Evolutionary conservation across 2,329 filamentous ascomycete genomes (phyloP).

Genomic region (Cryphonectria parasitica): DNA sequence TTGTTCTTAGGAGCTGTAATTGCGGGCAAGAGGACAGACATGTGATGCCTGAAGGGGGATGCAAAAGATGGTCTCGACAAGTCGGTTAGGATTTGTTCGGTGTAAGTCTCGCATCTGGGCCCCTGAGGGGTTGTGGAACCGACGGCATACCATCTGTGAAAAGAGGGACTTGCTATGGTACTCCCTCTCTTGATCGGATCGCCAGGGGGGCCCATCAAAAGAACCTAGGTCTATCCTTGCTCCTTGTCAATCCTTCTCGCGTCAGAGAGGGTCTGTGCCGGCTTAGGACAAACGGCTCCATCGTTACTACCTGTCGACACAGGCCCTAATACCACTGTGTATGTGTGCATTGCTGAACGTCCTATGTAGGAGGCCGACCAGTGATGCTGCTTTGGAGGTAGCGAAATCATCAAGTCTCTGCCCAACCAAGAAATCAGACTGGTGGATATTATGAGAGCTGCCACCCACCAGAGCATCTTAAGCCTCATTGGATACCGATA

Average conservation of each 20-base stretch:
- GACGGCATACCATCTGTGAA: slow-evolving; percentile 16
- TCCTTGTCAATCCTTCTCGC: slow-evolving; percentile 18
- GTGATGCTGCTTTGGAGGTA: background rate
- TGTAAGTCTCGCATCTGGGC: slow-evolving; percentile 1
- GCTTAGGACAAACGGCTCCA: background rate
- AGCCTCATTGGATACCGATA: background rate
- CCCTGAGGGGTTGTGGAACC: background rate
- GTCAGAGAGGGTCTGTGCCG: slow-evolving; percentile 1
- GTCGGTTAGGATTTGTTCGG: slow-evolving; percentile 1
- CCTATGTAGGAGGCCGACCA: background rate
- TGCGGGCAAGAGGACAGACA: background rate
- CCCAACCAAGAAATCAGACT: background rate
- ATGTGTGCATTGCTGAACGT: background rate
- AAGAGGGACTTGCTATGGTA: slow-evolving; percentile 2
- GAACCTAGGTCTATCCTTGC: slow-evolving; percentile 20
- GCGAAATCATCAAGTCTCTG: background rate
- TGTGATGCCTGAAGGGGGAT: background rate
- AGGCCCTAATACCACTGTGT: too few relatives aligned
- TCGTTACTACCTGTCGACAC: background rate
- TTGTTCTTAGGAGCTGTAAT: slow-evolving; percentile 13
- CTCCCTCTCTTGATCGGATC: slow-evolving; percentile 10
- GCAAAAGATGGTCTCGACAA: background rate
- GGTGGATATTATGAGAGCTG: background rate
- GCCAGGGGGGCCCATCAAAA: slow-evolving; percentile 3
- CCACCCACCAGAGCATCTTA: background rate